Base-by-base conservation (phyloP, 805 yeast genomes). In the Scheffersomyces spartinae region DNA sequence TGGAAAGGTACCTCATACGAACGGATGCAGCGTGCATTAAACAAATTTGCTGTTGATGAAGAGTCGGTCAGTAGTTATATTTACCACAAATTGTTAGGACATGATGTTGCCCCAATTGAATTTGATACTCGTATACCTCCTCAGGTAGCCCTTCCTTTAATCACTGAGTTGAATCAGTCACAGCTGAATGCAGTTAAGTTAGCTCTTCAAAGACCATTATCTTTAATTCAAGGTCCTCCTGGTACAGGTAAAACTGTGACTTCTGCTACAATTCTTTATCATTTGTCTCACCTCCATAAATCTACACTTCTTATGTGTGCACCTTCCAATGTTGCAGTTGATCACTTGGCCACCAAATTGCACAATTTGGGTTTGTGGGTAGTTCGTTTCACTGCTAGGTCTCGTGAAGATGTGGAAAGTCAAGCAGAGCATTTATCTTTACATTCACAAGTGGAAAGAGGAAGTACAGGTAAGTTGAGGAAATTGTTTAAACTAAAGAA, bases 171-270 rank as follows among this genome's bases (percentile, higher is more conserved):
- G 36, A 86, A 86, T 47, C 62, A 58, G 6, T 82, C 95, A 2
- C 96, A 86, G 49, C 66, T 68, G 3, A 70, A 68, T 40, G 95
- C 96, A 0, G 84, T 86, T 14, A 60, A 65, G 26, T 51, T 64
- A 7, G 94, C 77, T 0, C 49, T 84, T 30, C 68, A 67, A 39
- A 61, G 72, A 36, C 94, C 94, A 2, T 57, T 85, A 22, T 70
- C 91, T 5, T 61, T 84, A 36, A 83, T 84, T 34, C 95, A 86
- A 49, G 96, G 96, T 10, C 96, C 96, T 7, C 96, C 96, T 3
- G 94, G 94, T 35, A 86, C 96, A 0, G 96, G 96, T 47, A 86
- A 86, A 45, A 86, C 96, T 1, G 93, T 83, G 9, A 85, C 95
- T 0, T 83, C 95, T 0, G 88, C 95, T 2, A 76, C 94, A 0